These are phyloP conservation scores for Sphaerobolus stellatus DNA, from an alignment of 1,284 basidiomycete genomes.

Conservation along the genomic window DNA sequence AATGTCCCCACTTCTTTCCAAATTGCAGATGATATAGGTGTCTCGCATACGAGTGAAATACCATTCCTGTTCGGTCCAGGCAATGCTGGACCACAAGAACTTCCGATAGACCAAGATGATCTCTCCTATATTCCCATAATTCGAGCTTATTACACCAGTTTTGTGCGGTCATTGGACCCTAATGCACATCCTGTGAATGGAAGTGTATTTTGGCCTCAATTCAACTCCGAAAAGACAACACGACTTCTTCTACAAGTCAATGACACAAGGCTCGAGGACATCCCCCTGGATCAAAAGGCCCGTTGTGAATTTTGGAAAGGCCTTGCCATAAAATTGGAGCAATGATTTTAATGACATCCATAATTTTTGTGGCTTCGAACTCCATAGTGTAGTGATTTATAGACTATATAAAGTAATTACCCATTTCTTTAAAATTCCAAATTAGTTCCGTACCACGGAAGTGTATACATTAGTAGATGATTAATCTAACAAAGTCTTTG, in stretches of 20 bases:
- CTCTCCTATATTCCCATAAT: no score
- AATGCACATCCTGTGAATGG: conserved; percentile 7
- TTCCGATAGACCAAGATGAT: conserved; percentile 11
- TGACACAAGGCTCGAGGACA: conserved; percentile 17
- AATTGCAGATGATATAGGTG: conserved; percentile 16
- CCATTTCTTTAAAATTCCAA: no score
- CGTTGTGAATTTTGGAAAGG: conserved; percentile 19
- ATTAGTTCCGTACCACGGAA: no score
- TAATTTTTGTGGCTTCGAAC: no score
- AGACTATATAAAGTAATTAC: no score
- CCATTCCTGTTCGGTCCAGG: conserved; percentile 19
- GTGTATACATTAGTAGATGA: no score
- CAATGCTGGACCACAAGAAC: conserved; percentile 12
- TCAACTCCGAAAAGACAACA: conserved; percentile 12
- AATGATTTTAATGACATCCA: conserved; percentile 8
- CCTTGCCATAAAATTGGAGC: conserved; percentile 16
- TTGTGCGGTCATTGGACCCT: conserved; percentile 19
- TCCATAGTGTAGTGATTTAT: no score
- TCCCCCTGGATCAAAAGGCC: conserved; percentile 14
- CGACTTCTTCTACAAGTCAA: conserved; percentile 20
- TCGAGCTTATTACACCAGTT: conserved; percentile 19
- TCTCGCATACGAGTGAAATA: conserved; percentile 19
- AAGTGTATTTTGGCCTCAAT: conserved; percentile 19
- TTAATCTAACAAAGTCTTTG: no score
- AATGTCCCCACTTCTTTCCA: conserved; percentile 19